Percentiles rank a stretch among this genome's conserved stretches.
phyloP scores from a whole-genome alignment of 2,329 filamentous ascomycete genomes.

The Metarhizium robertsii region DNA sequence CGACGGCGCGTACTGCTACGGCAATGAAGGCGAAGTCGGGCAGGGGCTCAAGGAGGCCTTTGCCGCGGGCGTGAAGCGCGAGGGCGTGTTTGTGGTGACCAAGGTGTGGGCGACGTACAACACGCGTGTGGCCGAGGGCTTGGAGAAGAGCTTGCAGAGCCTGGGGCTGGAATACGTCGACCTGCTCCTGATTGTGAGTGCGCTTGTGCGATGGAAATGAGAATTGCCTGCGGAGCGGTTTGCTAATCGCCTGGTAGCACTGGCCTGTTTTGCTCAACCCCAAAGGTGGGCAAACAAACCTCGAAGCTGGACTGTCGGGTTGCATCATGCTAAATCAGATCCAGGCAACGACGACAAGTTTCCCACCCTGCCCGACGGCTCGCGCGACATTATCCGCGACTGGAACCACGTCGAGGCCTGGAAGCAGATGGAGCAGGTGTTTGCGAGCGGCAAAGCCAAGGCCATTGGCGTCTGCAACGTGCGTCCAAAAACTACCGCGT shows the following conservation, averaged over 20 bases:
- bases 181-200: constrained; percentile 56
- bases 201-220: neutral
- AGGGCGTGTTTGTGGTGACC: constrained; percentile 74
- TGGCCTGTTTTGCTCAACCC: constrained; percentile 79
- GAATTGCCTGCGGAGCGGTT: too few relatives aligned
- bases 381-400: constrained; percentile 57
- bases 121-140: constrained; percentile 33
- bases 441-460: constrained; percentile 47
- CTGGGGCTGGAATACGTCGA: constrained; percentile 76
- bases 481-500: constrained; percentile 7
- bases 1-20: constrained; percentile 58
- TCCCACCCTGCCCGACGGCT: constrained; percentile 64
- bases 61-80: constrained; percentile 58
- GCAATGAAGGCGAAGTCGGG: constrained; percentile 54
- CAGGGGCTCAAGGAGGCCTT: constrained; percentile 67
- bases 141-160: constrained; percentile 57
- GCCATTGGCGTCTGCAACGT: constrained; percentile 48
- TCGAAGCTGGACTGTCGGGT: neutral
- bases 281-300: constrained; percentile 39
- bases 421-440: constrained; percentile 63
- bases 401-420: constrained; percentile 70
- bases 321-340: neutral
- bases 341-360: constrained; percentile 61
- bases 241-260: constrained; percentile 38
- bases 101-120: constrained; percentile 83